Evolutionary conservation across 2,329 filamentous ascomycete species (phyloP).

Genomic region (Diaporthe amygdali): DNA sequence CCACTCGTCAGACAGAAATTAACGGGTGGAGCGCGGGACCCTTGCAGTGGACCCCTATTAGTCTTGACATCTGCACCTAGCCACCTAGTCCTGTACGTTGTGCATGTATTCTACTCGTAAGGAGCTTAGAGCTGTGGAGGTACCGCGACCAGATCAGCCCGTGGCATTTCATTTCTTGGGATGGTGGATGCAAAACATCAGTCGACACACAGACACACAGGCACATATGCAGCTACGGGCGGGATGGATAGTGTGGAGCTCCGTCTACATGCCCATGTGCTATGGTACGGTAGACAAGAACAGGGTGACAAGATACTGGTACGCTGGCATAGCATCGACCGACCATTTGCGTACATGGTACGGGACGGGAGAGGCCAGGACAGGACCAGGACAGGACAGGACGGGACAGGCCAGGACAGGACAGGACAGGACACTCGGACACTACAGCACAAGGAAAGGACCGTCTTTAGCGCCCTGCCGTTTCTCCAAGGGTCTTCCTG

Average conservation of each 20-base stretch:
- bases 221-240: background rate
- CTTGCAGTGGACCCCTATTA: background rate
- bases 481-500: background rate
- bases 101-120: background rate
- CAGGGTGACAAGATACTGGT: too few species aligned
- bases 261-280: background rate
- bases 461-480: background rate
- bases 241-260: background rate
- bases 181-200: background rate
- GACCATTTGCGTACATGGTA: too few species aligned
- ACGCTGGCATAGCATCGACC: too few species aligned
- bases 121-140: background rate
- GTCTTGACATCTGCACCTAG: background rate
- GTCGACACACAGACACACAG: background rate
- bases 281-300: background rate
- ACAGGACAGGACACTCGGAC: background rate
- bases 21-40: background rate
- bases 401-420: background rate
- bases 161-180: background rate
- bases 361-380: background rate
- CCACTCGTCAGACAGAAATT: background rate
- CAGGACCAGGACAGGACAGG: too few species aligned
- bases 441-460: background rate
- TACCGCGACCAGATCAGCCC: background rate
- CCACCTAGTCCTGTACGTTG: background rate